Conservation (phyloP, 805 yeast genomes). For the Candida sphagnicola region DNA sequence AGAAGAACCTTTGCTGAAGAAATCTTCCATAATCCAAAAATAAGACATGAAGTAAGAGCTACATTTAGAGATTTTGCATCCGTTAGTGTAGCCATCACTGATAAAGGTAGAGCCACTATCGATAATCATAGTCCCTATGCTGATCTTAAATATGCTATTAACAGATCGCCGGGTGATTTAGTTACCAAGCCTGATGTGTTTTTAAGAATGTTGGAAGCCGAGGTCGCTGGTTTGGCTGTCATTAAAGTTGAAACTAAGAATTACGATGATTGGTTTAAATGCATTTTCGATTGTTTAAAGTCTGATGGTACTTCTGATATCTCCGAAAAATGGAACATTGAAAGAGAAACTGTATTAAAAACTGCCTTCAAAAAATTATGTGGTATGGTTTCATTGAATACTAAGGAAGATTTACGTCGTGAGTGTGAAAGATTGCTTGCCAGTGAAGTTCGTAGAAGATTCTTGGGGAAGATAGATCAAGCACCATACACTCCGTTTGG, state of each 20-base stretch:
- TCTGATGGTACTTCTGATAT: conserved; percentile 78
- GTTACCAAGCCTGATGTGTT: conserved; percentile 73
- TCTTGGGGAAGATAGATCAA: conserved; percentile 76
- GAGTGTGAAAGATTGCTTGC: conserved; percentile 71
- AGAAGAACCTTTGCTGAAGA: conserved; percentile 76
- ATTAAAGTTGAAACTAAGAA: conserved; percentile 56
- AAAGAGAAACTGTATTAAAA: conserved; percentile 64
- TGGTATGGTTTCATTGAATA: conserved; percentile 64
- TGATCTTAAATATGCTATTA: conserved; percentile 86
- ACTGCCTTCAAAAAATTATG: conserved; percentile 65
- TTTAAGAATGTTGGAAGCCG: conserved; percentile 90
- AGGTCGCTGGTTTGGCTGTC: conserved; percentile 65
- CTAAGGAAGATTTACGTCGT: conserved; percentile 77
- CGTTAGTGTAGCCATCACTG: conserved; percentile 74
- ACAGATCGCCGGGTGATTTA: conserved; percentile 75
- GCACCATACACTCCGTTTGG: conserved; percentile 88
- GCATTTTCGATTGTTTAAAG: conserved; percentile 46
- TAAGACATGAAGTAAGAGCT: conserved; percentile 65
- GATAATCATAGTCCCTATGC: conserved; percentile 78
- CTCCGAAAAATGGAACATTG: conserved; percentile 76
- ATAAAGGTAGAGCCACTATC: conserved; percentile 65
- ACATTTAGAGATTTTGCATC: conserved; percentile 62
- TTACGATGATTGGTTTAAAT: conserved; percentile 37
- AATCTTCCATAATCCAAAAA: conserved; percentile 72
- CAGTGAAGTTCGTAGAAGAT: conserved; percentile 63